These are phyloP conservation scores for Helenozyma rhizophorensis DNA, from an alignment of 805 yeast genomes.

Conservation along the genomic window DNA sequence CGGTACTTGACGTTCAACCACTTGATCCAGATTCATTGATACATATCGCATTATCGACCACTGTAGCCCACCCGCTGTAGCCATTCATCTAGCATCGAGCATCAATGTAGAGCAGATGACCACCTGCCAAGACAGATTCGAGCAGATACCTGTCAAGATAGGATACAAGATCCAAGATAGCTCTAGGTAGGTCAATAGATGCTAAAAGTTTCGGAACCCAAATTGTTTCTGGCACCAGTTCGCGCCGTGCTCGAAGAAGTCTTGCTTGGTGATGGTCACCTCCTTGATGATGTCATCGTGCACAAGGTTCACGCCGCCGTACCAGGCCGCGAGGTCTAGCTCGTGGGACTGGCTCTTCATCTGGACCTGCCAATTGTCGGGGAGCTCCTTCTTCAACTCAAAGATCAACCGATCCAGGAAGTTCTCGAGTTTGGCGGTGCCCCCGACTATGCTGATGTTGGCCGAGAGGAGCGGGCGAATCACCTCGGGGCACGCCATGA, in stretches of 20 bases:
- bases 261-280: constrained; percentile 66
- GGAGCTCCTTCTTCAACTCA: constrained; percentile 65
- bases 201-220: constrained; percentile 34
- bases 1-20: constrained; percentile 78
- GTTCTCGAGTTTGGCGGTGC: constrained; percentile 68
- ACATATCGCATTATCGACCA: no score
- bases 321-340: constrained; percentile 31
- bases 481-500: constrained; percentile 68
- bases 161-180: no score
- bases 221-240: constrained; percentile 50
- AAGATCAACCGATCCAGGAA: constrained; percentile 55
- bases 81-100: no score
- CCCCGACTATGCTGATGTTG: constrained; percentile 80
- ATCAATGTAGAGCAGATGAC: no score
- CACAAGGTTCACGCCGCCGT: constrained; percentile 30
- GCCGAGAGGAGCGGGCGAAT: constrained; percentile 71
- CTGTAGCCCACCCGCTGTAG: no score
- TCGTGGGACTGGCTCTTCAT: constrained; percentile 29
- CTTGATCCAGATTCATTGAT: constrained; percentile 30
- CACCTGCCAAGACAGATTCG: no score
- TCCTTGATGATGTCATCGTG: constrained; percentile 42
- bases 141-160: no score
- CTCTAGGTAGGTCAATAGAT: neutral
- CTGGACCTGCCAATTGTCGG: constrained; percentile 65
- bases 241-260: constrained; percentile 83